A percentile compares a stretch with the other conserved stretches of the same genome.
phyloP scores from a whole-genome alignment of 768 basidiomycete species.

The Amanita fuliginea region DNA sequence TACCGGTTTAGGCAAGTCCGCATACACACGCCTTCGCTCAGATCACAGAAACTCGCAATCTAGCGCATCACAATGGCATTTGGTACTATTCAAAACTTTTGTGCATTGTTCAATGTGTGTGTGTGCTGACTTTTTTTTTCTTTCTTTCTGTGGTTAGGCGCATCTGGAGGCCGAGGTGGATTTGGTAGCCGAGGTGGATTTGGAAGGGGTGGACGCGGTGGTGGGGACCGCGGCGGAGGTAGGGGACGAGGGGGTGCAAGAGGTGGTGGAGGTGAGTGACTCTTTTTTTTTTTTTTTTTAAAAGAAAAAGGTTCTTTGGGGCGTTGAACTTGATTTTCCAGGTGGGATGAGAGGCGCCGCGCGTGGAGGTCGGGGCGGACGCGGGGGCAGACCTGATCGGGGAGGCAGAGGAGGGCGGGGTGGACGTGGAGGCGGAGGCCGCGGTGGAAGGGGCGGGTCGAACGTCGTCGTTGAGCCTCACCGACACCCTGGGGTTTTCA shows the following conservation, averaged over 20 bases:
- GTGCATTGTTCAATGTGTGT: background rate
- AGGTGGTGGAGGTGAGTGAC: constrained; percentile 18
- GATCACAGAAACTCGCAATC: background rate
- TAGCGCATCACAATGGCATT: background rate
- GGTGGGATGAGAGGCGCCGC: constrained; percentile 30
- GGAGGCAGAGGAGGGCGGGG: constrained; percentile 36
- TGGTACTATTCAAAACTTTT: background rate
- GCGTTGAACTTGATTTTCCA: constrained; percentile 13
- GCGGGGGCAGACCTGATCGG: constrained; percentile 31
- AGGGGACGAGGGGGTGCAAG: constrained; percentile 29
- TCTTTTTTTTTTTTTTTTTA: background rate
- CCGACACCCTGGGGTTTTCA: constrained; percentile 88
- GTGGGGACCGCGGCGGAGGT: constrained; percentile 25
- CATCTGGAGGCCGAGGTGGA: constrained; percentile 70
- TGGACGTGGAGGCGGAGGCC: constrained; percentile 51
- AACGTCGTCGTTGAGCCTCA: constrained; percentile 94
- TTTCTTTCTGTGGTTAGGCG: constrained; percentile 25
- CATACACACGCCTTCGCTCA: background rate
- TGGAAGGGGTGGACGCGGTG: constrained; percentile 25
- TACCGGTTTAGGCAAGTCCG: background rate
- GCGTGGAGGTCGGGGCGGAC: constrained; percentile 26
- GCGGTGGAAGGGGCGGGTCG: constrained; percentile 70
- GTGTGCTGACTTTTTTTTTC: background rate
- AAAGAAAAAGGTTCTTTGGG: background rate
- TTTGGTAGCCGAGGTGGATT: constrained; percentile 40